Percentiles rank a stretch among this genome's conserved stretches.
Evolutionary conservation across 371 early-diverging fungal species (phyloP).

Genomic region (Mortierella polycephala): DNA sequence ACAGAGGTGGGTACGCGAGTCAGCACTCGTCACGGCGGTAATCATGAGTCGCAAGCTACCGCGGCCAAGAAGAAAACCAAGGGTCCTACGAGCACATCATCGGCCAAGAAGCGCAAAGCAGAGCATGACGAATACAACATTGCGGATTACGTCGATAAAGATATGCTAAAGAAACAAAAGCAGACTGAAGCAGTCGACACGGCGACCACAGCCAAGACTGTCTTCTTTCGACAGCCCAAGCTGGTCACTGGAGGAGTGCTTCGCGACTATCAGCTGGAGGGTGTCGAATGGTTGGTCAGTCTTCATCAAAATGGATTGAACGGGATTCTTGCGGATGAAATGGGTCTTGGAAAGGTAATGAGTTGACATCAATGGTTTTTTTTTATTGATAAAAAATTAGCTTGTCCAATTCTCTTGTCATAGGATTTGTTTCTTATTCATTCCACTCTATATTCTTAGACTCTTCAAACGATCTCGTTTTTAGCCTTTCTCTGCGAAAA

Average conservation of each 20-base stretch:
- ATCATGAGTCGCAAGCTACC: conserved; percentile 8
- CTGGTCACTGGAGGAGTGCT: conserved; percentile 86
- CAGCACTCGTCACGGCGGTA: conserved; percentile 32
- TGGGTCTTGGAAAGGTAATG: conserved; percentile 93
- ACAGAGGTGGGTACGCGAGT: conserved; percentile 16
- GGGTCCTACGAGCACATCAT: background rate
- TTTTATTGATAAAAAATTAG: background rate
- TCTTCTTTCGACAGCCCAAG: conserved; percentile 79
- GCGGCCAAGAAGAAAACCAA: conserved; percentile 18
- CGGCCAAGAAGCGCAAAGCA: conserved; percentile 57
- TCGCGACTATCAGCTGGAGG: conserved; percentile 96
- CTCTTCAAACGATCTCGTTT: conserved; percentile 96
- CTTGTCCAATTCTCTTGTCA: too few relatives aligned
- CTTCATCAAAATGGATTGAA: conserved; percentile 98
- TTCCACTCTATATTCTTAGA: conserved; percentile 59
- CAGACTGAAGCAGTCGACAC: conserved; percentile 22
- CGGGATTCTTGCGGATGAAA: conserved; percentile 98
- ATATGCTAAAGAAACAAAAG: conserved; percentile 52
- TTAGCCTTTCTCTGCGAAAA: conserved; percentile 85
- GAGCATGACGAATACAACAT: conserved; percentile 66
- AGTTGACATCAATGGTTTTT: background rate
- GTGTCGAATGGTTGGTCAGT: conserved; percentile 98
- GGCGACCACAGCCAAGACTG: conserved; percentile 6
- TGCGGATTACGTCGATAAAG: conserved; percentile 68
- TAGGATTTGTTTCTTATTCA: background rate